These are phyloP conservation scores for Rauvolfia tetraphylla DNA, from an alignment of 257 asterid species.

Conservation along the genomic window DNA sequence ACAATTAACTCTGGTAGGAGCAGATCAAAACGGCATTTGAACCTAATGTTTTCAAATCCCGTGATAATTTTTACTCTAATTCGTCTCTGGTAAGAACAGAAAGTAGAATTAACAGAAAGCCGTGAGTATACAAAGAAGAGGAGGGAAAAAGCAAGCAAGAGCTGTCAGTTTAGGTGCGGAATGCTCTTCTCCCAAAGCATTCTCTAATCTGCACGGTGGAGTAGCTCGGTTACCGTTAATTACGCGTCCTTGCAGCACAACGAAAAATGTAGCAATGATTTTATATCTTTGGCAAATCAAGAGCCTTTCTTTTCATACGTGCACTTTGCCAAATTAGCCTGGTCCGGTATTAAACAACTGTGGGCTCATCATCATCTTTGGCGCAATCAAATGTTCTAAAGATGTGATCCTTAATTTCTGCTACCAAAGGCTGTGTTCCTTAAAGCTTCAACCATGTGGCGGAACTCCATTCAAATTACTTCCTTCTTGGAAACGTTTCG, in stretches of 20 bases:
- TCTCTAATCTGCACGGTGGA: too few species aligned
- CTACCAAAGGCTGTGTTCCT: not conserved
- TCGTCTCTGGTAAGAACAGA: too few species aligned
- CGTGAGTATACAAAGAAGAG: too few species aligned
- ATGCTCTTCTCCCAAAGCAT: too few species aligned
- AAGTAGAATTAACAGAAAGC: too few species aligned
- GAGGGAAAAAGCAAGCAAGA: too few species aligned
- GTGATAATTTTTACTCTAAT: too few species aligned
- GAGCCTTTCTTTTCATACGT: not conserved
- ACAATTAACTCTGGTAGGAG: too few species aligned
- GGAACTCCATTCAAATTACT: not conserved
- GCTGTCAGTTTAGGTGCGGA: too few species aligned
- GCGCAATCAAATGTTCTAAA: conserved; percentile 1
- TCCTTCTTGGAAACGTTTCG: too few species aligned
- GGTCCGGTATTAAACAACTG: conserved; percentile 6
- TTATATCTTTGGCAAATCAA: not conserved
- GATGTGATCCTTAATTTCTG: conserved; percentile 17
- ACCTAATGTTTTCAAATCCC: too few species aligned
- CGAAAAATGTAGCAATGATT: not conserved
- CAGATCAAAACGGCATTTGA: too few species aligned
- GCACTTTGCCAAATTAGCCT: conserved; percentile 1
- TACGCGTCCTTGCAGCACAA: not conserved
- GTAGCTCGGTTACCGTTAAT: not conserved
- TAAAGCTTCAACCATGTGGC: not conserved
- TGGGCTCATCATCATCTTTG: not conserved